Evolutionary conservation across 176 grass and related monocot genomes (phyloP).

Genomic region (Oryza glumipatula): DNA sequence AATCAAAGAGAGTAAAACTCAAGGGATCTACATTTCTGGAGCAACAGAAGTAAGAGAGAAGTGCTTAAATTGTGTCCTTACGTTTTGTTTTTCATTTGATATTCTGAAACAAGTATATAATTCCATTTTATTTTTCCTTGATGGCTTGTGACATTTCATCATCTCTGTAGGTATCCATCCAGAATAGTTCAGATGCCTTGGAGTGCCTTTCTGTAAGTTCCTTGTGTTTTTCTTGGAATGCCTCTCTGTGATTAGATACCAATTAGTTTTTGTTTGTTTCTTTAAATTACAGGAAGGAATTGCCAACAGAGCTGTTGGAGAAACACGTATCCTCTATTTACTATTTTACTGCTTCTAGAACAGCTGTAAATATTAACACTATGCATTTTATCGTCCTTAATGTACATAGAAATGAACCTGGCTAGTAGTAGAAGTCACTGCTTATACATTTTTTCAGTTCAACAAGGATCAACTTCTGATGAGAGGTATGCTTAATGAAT

Average conservation of each 20-base stretch:
- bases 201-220: slow-evolving; percentile 77
- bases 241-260: slow-evolving; percentile 23
- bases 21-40: slow-evolving; percentile 87
- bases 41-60: slow-evolving; percentile 73
- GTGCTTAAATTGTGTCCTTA: not conserved
- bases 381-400: slow-evolving; percentile 44
- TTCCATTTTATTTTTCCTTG: slow-evolving; percentile 30
- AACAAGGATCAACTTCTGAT: slow-evolving; percentile 59
- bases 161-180: slow-evolving; percentile 62
- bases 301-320: slow-evolving; percentile 89
- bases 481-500: slow-evolving; percentile 52
- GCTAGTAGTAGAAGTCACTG: slow-evolving; percentile 92
- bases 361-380: slow-evolving; percentile 25
- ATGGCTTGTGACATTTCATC: slow-evolving; percentile 24
- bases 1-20: slow-evolving; percentile 87
- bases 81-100: slow-evolving; percentile 29
- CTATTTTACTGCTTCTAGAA: slow-evolving; percentile 41
- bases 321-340: slow-evolving; percentile 78
- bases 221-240: not conserved
- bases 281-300: slow-evolving; percentile 79
- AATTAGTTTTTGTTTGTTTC: slow-evolving; percentile 12
- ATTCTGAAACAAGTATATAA: slow-evolving; percentile 7
- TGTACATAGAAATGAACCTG: slow-evolving; percentile 78
- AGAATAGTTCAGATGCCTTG: slow-evolving; percentile 64
- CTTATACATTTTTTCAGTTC: slow-evolving; percentile 85